Base-by-base conservation (phyloP, 2,329 filamentous ascomycete species). In the Zymoseptoria brevis region DNA sequence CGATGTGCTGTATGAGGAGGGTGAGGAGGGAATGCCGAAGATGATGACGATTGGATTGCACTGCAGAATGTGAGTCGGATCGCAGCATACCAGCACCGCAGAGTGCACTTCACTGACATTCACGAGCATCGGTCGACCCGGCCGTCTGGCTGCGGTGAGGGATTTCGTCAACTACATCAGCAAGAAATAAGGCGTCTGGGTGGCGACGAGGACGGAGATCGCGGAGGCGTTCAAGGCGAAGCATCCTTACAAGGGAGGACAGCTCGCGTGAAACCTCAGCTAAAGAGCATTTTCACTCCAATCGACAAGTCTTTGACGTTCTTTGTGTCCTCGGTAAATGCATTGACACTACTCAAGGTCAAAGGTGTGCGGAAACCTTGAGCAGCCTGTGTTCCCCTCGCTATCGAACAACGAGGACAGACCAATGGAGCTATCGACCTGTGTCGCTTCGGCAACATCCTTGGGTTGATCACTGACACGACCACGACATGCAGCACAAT, bases 21-120 rank as follows among this genome's bases (percentile, higher is more conserved):
- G 50, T 19, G 21, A 53, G 16, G 22, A 53, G 16, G 80, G 79
- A 0, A 68, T 67, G 60, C 79, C 79, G 3, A 82, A 81, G 71
- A 83, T 83, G 81, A 83, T 83, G 81, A 83, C 81, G 0, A 75
- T 83, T 24, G 80, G 78, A 1, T 67, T 83, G 45, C 81, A 83
- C 66, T 81, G 79, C 61, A 75, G 80, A 4, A 80, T 81, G 35
- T 41, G 35, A 16, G 35, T 41, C 26, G 8, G 8, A 41, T 16
- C 35, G 9, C 35, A 41, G 11, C 35, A 41, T 13, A 41, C 11
- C 11, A 13, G 13, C 11, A 41, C 1, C 16, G 11, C 35, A 41
- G 57, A 77, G 80, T 41, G 81, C 19, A 11, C 5, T 48, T 52
- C 9, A 24, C 55, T 53, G 22, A 57, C 1, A 8, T 16, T 1